Evolutionary conservation across 345 rosid species (phyloP).

Genomic region (Sapria himalayana): DNA sequence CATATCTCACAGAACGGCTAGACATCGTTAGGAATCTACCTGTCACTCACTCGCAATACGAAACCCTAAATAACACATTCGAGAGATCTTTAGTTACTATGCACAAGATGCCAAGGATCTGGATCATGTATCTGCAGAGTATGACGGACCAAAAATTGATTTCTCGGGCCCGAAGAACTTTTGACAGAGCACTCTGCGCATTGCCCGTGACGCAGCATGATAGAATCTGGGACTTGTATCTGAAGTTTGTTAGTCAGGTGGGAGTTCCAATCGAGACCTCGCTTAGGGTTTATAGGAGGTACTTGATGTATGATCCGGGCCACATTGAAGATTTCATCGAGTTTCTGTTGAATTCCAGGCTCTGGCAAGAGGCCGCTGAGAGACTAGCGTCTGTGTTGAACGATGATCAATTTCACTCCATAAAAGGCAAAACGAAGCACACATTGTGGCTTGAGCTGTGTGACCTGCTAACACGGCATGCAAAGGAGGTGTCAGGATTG

Average conservation of each 20-base stretch:
- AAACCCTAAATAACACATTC: slow-evolving; percentile 66
- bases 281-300: slow-evolving; percentile 74
- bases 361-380: slow-evolving; percentile 90
- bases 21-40: slow-evolving; percentile 52
- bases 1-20: slow-evolving; percentile 66
- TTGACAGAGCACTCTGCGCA: slow-evolving; percentile 76
- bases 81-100: slow-evolving; percentile 74
- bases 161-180: slow-evolving; percentile 34
- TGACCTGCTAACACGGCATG: slow-evolving; percentile 66
- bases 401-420: slow-evolving; percentile 61
- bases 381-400: slow-evolving; percentile 75
- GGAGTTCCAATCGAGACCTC: slow-evolving; percentile 90
- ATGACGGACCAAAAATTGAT: slow-evolving; percentile 44
- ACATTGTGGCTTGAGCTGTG: slow-evolving; percentile 84
- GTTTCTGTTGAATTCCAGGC: slow-evolving; percentile 58
- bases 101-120: slow-evolving; percentile 91
- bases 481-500: slow-evolving; percentile 62
- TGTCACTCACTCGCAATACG: slow-evolving; percentile 40
- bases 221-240: slow-evolving; percentile 77
- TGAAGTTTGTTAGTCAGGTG: slow-evolving; percentile 65
- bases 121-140: slow-evolving; percentile 64
- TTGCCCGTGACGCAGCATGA: slow-evolving; percentile 85
- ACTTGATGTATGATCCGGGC: slow-evolving; percentile 79
- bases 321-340: slow-evolving; percentile 84
- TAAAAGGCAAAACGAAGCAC: slow-evolving; percentile 82